These are phyloP conservation scores for Gamarada debralockiae DNA, from an alignment of 495 filamentous ascomycete species.

Conservation along the genomic window DNA sequence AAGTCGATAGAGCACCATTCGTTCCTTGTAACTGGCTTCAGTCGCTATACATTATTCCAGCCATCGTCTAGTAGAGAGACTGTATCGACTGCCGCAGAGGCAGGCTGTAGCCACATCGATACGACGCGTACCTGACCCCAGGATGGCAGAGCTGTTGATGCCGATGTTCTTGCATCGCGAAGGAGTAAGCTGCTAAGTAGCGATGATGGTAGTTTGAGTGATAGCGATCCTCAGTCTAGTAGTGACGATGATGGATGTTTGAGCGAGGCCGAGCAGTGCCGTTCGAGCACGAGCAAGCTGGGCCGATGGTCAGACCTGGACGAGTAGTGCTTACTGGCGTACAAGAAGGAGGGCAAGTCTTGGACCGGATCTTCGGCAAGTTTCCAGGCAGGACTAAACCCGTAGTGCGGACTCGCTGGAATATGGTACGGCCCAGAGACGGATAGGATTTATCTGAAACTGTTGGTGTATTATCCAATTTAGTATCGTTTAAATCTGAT, in stretches of 20 bases:
- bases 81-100: slow-evolving; percentile 12
- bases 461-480: too few species aligned
- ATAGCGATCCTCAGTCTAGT: slow-evolving; percentile 2
- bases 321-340: too few species aligned
- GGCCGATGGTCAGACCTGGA: too few species aligned
- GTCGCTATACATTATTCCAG: slow-evolving; percentile 12
- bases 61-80: slow-evolving; percentile 12
- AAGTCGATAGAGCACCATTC: slow-evolving; percentile 17
- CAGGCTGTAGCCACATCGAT: slow-evolving; percentile 10
- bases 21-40: slow-evolving; percentile 19
- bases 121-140: too few species aligned
- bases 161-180: too few species aligned
- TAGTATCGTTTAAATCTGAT: too few species aligned
- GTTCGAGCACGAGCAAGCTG: too few species aligned
- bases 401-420: slow-evolving; percentile 5
- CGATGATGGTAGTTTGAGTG: slow-evolving; percentile 15
- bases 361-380: slow-evolving; percentile 6
- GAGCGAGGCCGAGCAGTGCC: too few species aligned
- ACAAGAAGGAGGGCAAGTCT: slow-evolving; percentile 10
- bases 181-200: slow-evolving; percentile 3
- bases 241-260: slow-evolving; percentile 4
- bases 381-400: not conserved
- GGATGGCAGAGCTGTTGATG: too few species aligned
- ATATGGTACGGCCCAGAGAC: slow-evolving; percentile 4
- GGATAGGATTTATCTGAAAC: too few species aligned